Evolutionary conservation across 164 flowering plant species (phyloP).

Genomic region (Kingdonia uniflora): DNA sequence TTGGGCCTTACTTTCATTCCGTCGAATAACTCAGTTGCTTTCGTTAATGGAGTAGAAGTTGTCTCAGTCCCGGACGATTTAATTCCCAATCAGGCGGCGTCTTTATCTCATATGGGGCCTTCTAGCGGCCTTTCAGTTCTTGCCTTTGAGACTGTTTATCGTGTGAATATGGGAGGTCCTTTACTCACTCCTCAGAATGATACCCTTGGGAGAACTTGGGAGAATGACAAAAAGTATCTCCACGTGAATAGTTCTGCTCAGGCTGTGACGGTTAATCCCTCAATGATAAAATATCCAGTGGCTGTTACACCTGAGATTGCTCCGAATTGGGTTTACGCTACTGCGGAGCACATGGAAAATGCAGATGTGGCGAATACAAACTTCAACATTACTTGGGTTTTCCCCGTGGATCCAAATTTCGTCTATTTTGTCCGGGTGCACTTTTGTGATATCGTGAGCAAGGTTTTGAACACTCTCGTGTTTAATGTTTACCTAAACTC

Average conservation of each 20-base stretch:
- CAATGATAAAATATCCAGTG: slow-evolving; percentile 27
- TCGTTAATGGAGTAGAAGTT: slow-evolving; percentile 81
- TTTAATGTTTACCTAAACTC: slow-evolving; percentile 66
- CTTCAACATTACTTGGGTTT: slow-evolving; percentile 90
- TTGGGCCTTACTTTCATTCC: slow-evolving; percentile 54
- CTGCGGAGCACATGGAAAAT: slow-evolving; percentile 62
- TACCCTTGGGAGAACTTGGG: slow-evolving; percentile 77
- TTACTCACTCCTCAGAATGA: slow-evolving; percentile 62
- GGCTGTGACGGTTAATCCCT: slow-evolving; percentile 35
- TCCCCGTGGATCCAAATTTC: slow-evolving; percentile 58
- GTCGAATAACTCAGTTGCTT: slow-evolving; percentile 50
- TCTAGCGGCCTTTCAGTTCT: slow-evolving; percentile 42
- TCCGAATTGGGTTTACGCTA: slow-evolving; percentile 78
- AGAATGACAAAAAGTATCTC: slow-evolving; percentile 51
- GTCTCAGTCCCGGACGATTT: slow-evolving; percentile 59
- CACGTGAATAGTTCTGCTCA: slow-evolving; percentile 71
- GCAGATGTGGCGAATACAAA: slow-evolving; percentile 37
- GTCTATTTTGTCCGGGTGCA: slow-evolving; percentile 65
- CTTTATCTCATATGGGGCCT: slow-evolving; percentile 31
- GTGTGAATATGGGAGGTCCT: slow-evolving; percentile 90
- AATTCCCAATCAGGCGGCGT: slow-evolving; percentile 47
- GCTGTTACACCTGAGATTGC: slow-evolving; percentile 52
- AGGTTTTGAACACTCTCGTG: slow-evolving; percentile 36
- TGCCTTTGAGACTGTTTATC: slow-evolving; percentile 62
- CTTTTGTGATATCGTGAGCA: slow-evolving; percentile 81